Percentiles rank a stretch among this genome's conserved stretches.
phyloP scores from a whole-genome alignment of 306 rosid genomes.

The Spatholobus suberectus region DNA sequence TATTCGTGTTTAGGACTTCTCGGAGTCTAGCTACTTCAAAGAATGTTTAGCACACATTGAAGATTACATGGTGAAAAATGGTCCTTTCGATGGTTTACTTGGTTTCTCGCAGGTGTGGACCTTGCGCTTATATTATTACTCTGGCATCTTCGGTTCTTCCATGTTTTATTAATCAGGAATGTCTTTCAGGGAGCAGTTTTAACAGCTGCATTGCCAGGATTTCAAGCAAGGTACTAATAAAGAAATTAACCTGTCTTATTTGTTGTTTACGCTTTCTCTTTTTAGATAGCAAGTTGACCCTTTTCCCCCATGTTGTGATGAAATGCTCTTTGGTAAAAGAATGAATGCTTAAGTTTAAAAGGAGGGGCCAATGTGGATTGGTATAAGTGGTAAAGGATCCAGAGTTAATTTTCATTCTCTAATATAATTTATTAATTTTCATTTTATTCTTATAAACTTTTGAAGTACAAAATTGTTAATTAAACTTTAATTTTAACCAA shows the following conservation, averaged over 20 bases:
- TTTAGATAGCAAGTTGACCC: background rate
- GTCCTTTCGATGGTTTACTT: slow-evolving; percentile 66
- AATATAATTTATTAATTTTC: too few species aligned
- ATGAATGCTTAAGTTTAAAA: background rate
- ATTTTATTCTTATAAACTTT: too few species aligned
- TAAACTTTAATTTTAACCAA: too few species aligned
- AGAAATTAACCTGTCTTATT: background rate
- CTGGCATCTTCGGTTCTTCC: background rate
- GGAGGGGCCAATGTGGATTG: too few species aligned
- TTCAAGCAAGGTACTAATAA: slow-evolving; percentile 55
- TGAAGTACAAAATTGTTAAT: too few species aligned
- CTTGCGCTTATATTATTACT: background rate
- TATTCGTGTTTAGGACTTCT: slow-evolving; percentile 36
- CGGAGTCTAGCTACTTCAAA: slow-evolving; percentile 46
- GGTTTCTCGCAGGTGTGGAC: slow-evolving; percentile 57
- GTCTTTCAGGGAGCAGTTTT: slow-evolving; percentile 52
- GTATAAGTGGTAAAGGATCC: too few species aligned
- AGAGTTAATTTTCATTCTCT: too few species aligned
- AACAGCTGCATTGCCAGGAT: slow-evolving; percentile 56
- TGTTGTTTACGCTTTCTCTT: background rate
- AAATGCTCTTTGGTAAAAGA: background rate
- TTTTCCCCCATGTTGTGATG: background rate
- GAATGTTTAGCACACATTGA: slow-evolving; percentile 54
- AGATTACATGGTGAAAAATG: slow-evolving; percentile 59
- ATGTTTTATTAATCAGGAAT: background rate